Evolutionary conservation across 1,139 yeast genomes (phyloP).

Genomic region (Blastobotrys indianensis): DNA sequence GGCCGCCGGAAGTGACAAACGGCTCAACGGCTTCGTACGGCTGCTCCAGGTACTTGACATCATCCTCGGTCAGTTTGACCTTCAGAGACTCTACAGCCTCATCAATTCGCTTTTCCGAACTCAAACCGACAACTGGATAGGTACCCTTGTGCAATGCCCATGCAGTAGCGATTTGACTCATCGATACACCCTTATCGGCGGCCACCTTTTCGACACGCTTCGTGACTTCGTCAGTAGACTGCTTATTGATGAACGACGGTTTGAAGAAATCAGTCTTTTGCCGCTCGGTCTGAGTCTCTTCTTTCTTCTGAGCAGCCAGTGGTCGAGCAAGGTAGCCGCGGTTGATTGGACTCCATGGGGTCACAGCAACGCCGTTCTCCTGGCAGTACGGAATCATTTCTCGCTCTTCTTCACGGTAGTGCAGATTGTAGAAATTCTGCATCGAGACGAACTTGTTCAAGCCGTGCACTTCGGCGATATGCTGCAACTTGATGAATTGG

Average conservation of each 20-base stretch:
- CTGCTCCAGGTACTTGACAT: slow-evolving; percentile 44
- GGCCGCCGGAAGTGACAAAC: too few relatives aligned
- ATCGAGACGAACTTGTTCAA: slow-evolving; percentile 54
- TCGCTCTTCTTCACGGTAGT: slow-evolving; percentile 54
- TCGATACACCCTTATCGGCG: slow-evolving; percentile 39
- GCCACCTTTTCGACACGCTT: slow-evolving; percentile 50
- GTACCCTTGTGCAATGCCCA: slow-evolving; percentile 51
- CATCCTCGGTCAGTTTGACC: slow-evolving; percentile 43
- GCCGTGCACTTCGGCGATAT: slow-evolving; percentile 44
- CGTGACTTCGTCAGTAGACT: slow-evolving; percentile 33
- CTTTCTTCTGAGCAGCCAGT: not conserved
- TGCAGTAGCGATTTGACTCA: slow-evolving; percentile 51
- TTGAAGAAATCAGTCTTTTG: too few relatives aligned
- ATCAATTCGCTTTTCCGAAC: slow-evolving; percentile 44
- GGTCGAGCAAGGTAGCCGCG: slow-evolving; percentile 46
- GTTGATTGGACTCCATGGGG: slow-evolving; percentile 50
- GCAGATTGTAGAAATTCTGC: slow-evolving; percentile 52
- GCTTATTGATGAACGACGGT: not conserved
- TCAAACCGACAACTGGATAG: slow-evolving; percentile 52
- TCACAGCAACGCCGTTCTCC: slow-evolving; percentile 42
- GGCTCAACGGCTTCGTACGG: slow-evolving; percentile 32
- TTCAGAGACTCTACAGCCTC: slow-evolving; percentile 46
- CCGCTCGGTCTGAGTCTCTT: too few relatives aligned
- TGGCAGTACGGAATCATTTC: slow-evolving; percentile 54
- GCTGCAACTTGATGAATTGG: slow-evolving; percentile 45